phyloP scores from a whole-genome alignment of 192 early-diverging fungal species.

The Chytriomyces confervae region DNA sequence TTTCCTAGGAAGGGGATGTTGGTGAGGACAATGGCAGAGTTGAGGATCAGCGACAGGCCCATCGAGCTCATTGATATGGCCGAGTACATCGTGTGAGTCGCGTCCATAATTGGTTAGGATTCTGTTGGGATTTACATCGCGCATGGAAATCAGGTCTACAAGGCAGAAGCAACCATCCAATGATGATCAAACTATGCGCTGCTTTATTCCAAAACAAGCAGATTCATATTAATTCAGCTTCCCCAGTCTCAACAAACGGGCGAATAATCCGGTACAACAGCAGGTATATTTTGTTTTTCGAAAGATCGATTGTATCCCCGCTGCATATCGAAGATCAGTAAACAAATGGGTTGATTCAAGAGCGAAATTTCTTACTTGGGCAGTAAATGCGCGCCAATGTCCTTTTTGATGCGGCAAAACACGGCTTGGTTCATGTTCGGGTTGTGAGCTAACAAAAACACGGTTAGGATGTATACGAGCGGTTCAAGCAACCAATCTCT shows the following conservation, averaged over 20 bases:
- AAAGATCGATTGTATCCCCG: constrained; percentile 44
- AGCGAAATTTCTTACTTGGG: constrained; percentile 15
- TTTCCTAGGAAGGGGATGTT: too few species aligned
- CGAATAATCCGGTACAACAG: constrained; percentile 58
- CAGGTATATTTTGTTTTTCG: constrained; percentile 57
- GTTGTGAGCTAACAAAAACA: constrained; percentile 30
- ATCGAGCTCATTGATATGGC: too few species aligned
- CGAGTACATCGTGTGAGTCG: too few species aligned
- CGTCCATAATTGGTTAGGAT: too few species aligned
- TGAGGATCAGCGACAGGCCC: too few species aligned
- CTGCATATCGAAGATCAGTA: constrained; percentile 4
- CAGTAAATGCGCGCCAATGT: constrained; percentile 61
- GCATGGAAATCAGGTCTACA: too few species aligned
- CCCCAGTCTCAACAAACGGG: constrained; percentile 47
- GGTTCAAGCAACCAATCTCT: constrained; percentile 30
- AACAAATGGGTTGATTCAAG: not conserved
- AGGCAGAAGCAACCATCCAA: too few species aligned
- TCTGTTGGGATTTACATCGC: too few species aligned
- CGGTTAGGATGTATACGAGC: constrained; percentile 3
- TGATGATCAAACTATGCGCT: too few species aligned
- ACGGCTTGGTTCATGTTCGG: constrained; percentile 69
- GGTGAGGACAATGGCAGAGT: too few species aligned
- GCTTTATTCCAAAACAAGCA: too few species aligned
- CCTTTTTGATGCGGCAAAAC: constrained; percentile 57
- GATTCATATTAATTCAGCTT: constrained; percentile 59